A percentile compares a stretch with the other conserved stretches of the same genome.
Evolutionary conservation across 2,329 filamentous ascomycete species (phyloP).

Genomic region (Teratosphaeria pseudoeucalypti): DNA sequence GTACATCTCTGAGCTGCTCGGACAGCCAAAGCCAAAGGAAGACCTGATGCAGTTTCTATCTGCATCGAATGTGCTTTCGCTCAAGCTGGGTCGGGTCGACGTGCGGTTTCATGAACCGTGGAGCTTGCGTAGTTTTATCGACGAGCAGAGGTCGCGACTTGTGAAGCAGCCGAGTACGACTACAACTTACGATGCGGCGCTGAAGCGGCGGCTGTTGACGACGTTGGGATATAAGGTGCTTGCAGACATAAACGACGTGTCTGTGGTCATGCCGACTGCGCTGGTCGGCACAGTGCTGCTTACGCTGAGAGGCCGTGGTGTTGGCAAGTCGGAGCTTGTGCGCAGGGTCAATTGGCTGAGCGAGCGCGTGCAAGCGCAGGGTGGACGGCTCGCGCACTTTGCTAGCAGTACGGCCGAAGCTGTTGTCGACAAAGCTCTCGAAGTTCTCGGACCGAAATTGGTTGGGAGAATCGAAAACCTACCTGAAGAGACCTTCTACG

Average conservation of each 20-base stretch:
- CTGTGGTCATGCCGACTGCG: conserved; percentile 95
- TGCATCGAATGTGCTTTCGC: conserved; percentile 74
- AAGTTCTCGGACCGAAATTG: conserved; percentile 81
- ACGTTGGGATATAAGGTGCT: conserved; percentile 88
- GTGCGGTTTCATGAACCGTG: conserved; percentile 94
- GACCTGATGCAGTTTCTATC: conserved; percentile 85
- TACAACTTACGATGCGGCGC: conserved; percentile 36
- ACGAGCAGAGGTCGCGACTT: conserved; percentile 56
- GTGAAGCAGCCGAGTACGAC: conserved; percentile 14
- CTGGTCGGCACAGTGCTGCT: conserved; percentile 88
- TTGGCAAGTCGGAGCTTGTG: conserved; percentile 76
- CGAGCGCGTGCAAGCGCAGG: conserved; percentile 69
- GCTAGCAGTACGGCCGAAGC: conserved; percentile 66
- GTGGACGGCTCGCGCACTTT: conserved; percentile 88
- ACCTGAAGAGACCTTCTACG: conserved; percentile 85
- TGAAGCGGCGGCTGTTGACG: conserved; percentile 59
- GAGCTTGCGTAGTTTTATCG: conserved; percentile 75
- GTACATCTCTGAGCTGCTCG: conserved; percentile 87
- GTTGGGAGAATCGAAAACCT: conserved; percentile 71
- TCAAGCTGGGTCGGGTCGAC: conserved; percentile 84
- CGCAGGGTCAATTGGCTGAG: conserved; percentile 86
- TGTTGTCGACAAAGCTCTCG: conserved; percentile 80
- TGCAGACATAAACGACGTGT: conserved; percentile 88
- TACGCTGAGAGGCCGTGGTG: conserved; percentile 81
- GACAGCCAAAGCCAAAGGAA: conserved; percentile 90